Evolutionary conservation across 805 yeast genomes (phyloP), one percentile per base, ranked within the genome.

Genomic region (Saccharomycopsis fibuligera): DNA sequence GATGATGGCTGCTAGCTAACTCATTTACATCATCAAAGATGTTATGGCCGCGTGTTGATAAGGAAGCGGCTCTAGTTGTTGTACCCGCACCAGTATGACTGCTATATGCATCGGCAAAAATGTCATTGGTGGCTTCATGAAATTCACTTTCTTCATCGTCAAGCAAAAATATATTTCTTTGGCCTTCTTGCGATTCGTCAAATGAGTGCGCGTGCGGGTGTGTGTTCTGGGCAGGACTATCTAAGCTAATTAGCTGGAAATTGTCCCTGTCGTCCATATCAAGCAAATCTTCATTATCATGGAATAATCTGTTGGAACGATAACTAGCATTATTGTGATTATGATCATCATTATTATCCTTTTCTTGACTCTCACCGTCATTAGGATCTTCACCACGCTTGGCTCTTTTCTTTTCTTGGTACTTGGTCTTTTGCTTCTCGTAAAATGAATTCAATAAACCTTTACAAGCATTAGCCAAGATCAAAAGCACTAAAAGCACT

Each of bases 401-500:
- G 25, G 29, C 38, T 37, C 27, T 42, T 45, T 37, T 35, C n/a
- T 21, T 27, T 41, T 49, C 48, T 46, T 50, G 22, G 17, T 16
- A 23, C 24, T 31, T 45, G n/a, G 40, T 41, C 41, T 44, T 49
- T 24, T 31, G 19, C 12, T 38, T 44, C 41, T 47, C 30, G 22
- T 35, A 43, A 30, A 31, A 14, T 16, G 37, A 33, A 24, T 47
- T 48, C 35, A 50, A 31, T 2, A 50, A 10, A 12, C 56, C 56
- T 41, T 47, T 50, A 33, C 33, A 47, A 35, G 49, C 49, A 41
- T 53, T 54, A 5, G 48, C 56, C 12, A 60, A 17, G 25, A 63
- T 58, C 33, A 63, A 51, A 2, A 59, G 2, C 10, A 57, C 59
- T 14, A 63, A 55, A 10, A 57, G 23, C 8, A 56, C 50, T 5